Evolutionary conservation across 2,329 filamentous ascomycete species (phyloP), one percentile per base, ranked within the genome.

Genomic region (Xenosphaeropsis pyriputrescens): DNA sequence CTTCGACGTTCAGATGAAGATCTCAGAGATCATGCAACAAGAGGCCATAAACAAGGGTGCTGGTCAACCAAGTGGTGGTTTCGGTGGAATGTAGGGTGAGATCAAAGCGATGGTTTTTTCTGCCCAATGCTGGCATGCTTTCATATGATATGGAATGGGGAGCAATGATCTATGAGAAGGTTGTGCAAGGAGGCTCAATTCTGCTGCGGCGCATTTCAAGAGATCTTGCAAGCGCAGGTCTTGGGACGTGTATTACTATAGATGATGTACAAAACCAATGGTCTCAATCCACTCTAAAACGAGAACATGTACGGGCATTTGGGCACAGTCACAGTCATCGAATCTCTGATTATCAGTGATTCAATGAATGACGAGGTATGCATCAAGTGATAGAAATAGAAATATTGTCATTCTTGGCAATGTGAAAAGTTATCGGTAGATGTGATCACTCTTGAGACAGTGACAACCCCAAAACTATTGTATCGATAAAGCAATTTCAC

Each of bases 1-100:
- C 70, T 95, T 98, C 65, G 89, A 96, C 52, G 88, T 94, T 55
- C 93, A 94, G 61, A 78, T 94, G 69, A 96, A 95, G 70, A 85
- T 96, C 42, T 89, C 83, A 54, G 88, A 96, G 65, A 85, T 93
- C 65, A 86, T 96, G 77, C 86, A 95, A 65, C 76, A 79, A 47
- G 83, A 93, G 62, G 84, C 83, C 35, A 73, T 76, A 54, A 70
- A 73, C 45, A 72, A 73, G 53, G 73, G 76, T 42, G 70, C 64
- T 31, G 68, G 64, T 29, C 63, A 60, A n/a, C 22, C 22, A 26
- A 68, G 62, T 32, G 68, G 64, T 32, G 53, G 50, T 15, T 52
- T 54, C n/a, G 40, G 51, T 30, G 50, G 49, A 8, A 60, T 64
- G 43, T 26, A 26, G 12, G 4, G 22, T 26, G 7, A 13, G 30